Evolutionary conservation across 441 rosid genomes (phyloP).

Genomic region (Rhodomyrtus psidioides): DNA sequence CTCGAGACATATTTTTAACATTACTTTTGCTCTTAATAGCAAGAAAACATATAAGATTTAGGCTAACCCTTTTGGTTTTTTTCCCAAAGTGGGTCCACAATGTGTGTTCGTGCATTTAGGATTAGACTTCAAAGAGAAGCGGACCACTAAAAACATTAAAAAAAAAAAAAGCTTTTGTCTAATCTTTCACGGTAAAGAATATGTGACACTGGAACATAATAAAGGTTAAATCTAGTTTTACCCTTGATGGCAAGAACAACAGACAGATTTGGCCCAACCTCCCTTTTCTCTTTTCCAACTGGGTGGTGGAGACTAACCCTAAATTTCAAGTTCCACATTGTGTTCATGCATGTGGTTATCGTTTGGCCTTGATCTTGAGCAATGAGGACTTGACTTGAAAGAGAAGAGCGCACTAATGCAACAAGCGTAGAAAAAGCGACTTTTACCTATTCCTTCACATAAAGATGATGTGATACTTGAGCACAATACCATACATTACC

Average conservation of each 20-base stretch:
- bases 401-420: neutral
- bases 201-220: neutral
- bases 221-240: neutral
- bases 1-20: too few relatives aligned
- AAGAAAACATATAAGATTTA: too few relatives aligned
- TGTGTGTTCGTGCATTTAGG: neutral
- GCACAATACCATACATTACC: neutral
- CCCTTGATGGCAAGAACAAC: neutral
- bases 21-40: too few relatives aligned
- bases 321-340: too few relatives aligned
- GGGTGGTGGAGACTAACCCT: neutral
- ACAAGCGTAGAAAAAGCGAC: neutral
- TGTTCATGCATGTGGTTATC: too few relatives aligned
- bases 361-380: too few relatives aligned
- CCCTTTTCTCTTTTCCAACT: neutral
- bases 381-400: too few relatives aligned
- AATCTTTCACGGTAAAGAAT: neutral
- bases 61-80: too few relatives aligned
- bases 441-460: neutral
- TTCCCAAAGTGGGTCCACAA: neutral
- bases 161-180: neutral
- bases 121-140: neutral
- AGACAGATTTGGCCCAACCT: neutral
- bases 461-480: neutral
- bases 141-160: neutral